A percentile compares a stretch with the other conserved stretches of the same genome.
phyloP scores from a whole-genome alignment of 78 protist species.

The Corallochytrium limacisporum region DNA sequence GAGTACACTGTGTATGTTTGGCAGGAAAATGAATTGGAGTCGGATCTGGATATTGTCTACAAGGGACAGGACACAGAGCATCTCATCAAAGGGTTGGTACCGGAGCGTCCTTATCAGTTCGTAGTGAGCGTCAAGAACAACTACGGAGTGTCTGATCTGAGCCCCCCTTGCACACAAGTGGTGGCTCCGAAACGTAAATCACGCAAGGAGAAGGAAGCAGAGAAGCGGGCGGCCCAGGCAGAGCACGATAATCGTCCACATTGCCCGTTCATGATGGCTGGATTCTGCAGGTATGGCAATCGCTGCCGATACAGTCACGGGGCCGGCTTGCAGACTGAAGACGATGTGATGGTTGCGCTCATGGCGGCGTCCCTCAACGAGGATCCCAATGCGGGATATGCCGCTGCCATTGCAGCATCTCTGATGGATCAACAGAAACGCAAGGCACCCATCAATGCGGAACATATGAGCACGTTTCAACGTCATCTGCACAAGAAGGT shows the following conservation, averaged over 20 bases:
- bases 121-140: too few relatives aligned
- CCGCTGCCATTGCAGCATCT: background rate
- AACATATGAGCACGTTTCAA: background rate
- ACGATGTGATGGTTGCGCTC: background rate
- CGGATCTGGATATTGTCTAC: too few relatives aligned
- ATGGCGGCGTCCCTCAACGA: background rate
- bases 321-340: background rate
- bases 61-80: too few relatives aligned
- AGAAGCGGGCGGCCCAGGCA: too few relatives aligned
- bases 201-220: too few relatives aligned
- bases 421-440: background rate
- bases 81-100: too few relatives aligned
- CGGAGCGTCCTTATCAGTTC: too few relatives aligned
- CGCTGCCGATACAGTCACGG: conserved; percentile 25
- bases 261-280: conserved; percentile 23
- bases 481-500: background rate
- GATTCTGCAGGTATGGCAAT: conserved; percentile 3
- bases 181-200: too few relatives aligned
- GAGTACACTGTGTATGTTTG: too few relatives aligned
- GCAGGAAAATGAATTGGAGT: too few relatives aligned
- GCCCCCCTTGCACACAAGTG: too few relatives aligned
- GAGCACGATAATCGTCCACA: conserved; percentile 10
- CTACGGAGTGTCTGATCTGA: too few relatives aligned
- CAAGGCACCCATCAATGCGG: background rate
- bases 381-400: background rate